Evolutionary conservation across 108 stramenopile species (phyloP).

Genomic region (Halocafeteria seosinensis): DNA sequence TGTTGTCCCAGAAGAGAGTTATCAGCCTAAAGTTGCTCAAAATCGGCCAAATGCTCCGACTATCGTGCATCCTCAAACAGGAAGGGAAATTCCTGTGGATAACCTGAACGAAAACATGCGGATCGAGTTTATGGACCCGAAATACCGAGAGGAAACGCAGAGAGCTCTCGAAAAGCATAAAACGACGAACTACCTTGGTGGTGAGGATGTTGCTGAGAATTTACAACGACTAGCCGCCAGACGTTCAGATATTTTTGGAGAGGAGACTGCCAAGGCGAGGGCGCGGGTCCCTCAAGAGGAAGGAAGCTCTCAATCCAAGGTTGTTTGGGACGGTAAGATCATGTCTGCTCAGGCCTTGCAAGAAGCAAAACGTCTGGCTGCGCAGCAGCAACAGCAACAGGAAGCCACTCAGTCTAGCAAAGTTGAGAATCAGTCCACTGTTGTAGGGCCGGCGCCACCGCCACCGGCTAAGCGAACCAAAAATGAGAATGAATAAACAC

Average conservation of each 20-base stretch:
- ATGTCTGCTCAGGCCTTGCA: neutral
- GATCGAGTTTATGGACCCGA: constrained; percentile 82
- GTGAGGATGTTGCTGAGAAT: constrained; percentile 68
- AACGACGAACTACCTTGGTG: constrained; percentile 68
- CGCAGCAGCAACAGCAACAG: too few relatives aligned
- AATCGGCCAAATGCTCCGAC: constrained; percentile 25
- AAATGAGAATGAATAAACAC: too few relatives aligned
- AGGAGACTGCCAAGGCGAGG: neutral
- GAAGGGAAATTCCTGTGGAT: constrained; percentile 56
- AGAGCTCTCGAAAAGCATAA: constrained; percentile 76
- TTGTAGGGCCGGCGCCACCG: too few relatives aligned
- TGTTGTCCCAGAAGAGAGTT: constrained; percentile 65
- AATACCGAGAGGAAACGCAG: constrained; percentile 66
- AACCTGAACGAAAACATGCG: constrained; percentile 88
- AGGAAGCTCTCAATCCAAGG: neutral
- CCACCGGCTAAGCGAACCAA: too few relatives aligned
- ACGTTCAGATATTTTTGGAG: constrained; percentile 35
- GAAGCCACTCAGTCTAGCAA: too few relatives aligned
- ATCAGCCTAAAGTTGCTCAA: constrained; percentile 63
- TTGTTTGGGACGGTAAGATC: neutral
- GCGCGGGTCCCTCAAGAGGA: neutral
- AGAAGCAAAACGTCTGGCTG: neutral
- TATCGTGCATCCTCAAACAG: constrained; percentile 79
- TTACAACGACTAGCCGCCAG: constrained; percentile 33
- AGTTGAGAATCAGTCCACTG: too few relatives aligned